These are phyloP conservation scores for Ailanthus altissimus DNA, from an alignment of 345 rosid species.

Conservation along the genomic window DNA sequence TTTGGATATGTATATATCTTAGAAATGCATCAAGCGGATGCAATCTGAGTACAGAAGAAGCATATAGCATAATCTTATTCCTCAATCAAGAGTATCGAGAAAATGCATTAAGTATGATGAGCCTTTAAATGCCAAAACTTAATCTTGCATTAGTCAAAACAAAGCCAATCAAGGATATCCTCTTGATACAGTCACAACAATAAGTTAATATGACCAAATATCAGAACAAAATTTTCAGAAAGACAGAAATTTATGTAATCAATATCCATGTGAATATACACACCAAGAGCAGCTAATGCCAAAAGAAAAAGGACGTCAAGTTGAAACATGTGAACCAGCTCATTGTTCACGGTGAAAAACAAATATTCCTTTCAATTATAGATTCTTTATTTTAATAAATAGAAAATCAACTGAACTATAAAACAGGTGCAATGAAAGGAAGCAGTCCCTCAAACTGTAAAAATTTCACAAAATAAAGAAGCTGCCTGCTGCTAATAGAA, in stretches of 20 bases:
- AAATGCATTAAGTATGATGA: neutral
- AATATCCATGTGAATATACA: neutral
- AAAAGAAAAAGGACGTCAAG: neutral
- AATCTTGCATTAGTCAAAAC: neutral
- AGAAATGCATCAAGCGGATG: neutral
- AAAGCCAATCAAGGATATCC: neutral
- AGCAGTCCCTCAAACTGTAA: neutral
- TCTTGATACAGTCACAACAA: neutral
- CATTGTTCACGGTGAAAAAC: neutral
- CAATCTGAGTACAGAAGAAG: neutral
- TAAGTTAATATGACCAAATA: neutral
- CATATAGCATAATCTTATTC: neutral
- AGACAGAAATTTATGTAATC: neutral
- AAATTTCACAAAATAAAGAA: neutral
- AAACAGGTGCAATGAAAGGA: neutral
- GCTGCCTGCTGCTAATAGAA: neutral
- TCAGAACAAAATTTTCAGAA: neutral
- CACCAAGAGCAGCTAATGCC: neutral
- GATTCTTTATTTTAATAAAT: neutral
- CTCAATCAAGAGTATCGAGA: neutral
- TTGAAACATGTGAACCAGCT: neutral
- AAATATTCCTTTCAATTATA: neutral
- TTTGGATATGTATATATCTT: neutral
- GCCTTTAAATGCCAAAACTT: neutral
- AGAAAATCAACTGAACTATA: neutral